Conservation (phyloP, 2,329 filamentous ascomycete genomes). For the Aspergillus eucalypticola region DNA sequence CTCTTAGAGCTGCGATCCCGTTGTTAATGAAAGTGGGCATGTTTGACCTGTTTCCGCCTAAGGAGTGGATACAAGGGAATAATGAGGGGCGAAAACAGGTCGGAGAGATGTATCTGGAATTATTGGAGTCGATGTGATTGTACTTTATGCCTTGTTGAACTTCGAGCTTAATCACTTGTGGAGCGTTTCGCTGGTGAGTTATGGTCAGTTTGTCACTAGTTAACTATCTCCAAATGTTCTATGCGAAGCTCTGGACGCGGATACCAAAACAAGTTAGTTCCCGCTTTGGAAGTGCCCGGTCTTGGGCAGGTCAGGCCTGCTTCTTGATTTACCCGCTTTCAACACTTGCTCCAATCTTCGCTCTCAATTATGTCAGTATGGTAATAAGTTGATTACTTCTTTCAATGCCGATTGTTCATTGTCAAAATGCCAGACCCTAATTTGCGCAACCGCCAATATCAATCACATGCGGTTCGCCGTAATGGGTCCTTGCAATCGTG, state of each 20-base stretch:
- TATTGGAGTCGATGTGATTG: neutral
- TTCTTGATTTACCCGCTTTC: neutral
- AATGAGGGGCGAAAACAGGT: neutral
- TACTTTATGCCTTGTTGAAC: neutral
- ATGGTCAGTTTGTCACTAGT: too few relatives aligned
- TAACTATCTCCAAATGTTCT: too few relatives aligned
- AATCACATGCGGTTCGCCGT: slow-evolving; percentile 32
- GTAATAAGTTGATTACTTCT: neutral
- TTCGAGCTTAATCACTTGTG: too few relatives aligned
- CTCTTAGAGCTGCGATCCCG: neutral
- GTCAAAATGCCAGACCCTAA: neutral
- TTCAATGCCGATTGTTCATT: neutral
- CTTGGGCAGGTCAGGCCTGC: neutral
- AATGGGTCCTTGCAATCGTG: slow-evolving; percentile 42
- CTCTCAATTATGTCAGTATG: neutral
- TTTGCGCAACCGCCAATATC: neutral
- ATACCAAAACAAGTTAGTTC: neutral
- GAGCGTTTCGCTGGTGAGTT: too few relatives aligned
- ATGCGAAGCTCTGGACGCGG: neutral
- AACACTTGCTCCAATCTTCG: neutral
- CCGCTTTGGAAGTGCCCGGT: neutral
- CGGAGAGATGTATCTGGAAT: neutral
- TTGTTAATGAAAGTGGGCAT: neutral
- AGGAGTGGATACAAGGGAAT: neutral
- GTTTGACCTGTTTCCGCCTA: neutral